A percentile compares a stretch with the other conserved stretches of the same genome.
Evolutionary conservation across 2,329 filamentous ascomycete species (phyloP).

Genomic region (Coleophoma crateriformis): DNA sequence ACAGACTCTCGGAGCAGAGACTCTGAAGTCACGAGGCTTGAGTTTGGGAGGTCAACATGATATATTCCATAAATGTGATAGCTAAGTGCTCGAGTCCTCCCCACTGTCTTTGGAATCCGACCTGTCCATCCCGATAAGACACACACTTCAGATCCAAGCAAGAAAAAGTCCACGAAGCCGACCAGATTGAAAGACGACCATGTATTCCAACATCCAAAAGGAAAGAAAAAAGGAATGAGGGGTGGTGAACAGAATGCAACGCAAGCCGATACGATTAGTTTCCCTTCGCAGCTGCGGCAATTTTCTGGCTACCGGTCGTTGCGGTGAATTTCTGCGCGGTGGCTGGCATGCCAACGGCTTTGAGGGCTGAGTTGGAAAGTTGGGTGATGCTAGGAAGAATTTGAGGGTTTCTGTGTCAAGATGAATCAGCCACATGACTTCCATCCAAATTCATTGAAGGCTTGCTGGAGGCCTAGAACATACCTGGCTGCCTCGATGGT

Average conservation of each 20-base stretch:
- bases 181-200: too few species aligned
- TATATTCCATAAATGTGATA: too few species aligned
- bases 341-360: slow-evolving; percentile 7
- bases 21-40: too few species aligned
- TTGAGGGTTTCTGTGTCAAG: slow-evolving; percentile 15
- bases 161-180: too few species aligned
- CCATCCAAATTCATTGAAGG: background rate
- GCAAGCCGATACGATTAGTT: background rate
- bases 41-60: too few species aligned
- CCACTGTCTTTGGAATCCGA: too few species aligned
- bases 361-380: slow-evolving; percentile 18
- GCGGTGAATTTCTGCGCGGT: slow-evolving; percentile 13
- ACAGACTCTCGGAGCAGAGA: too few species aligned
- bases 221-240: background rate
- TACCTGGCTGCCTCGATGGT: slow-evolving; percentile 14
- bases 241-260: background rate
- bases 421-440: too few species aligned
- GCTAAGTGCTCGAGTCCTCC: too few species aligned
- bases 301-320: slow-evolving; percentile 6
- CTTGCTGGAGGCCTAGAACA: background rate
- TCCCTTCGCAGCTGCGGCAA: background rate
- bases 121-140: too few species aligned
- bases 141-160: too few species aligned
- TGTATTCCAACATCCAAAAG: background rate
- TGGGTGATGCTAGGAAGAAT: slow-evolving; percentile 22